Evolutionary conservation across 2,329 filamentous ascomycete genomes (phyloP).

Genomic region (Colletotrichum costaricense): DNA sequence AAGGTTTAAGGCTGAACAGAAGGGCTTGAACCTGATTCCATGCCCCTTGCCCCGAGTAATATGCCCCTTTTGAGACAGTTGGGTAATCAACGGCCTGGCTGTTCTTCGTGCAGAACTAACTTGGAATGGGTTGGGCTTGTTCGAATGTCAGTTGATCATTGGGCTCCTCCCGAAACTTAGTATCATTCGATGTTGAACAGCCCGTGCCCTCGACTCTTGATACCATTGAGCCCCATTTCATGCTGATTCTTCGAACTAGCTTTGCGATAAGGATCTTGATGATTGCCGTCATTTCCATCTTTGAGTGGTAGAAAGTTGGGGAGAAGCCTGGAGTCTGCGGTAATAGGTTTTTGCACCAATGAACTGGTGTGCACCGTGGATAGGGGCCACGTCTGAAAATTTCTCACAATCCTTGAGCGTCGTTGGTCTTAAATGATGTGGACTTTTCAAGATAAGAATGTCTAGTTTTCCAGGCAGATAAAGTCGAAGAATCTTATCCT

Average conservation of each 20-base stretch:
- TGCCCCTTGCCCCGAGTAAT: background rate
- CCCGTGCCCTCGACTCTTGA: background rate
- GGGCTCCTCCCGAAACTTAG: background rate
- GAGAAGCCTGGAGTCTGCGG: background rate
- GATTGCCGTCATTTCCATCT: background rate
- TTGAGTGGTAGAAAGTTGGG: background rate
- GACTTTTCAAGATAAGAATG: no score
- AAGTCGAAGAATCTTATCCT: no score
- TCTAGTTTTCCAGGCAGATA: no score
- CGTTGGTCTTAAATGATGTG: no score
- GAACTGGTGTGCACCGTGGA: no score
- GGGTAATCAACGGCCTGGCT: background rate
- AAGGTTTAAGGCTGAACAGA: background rate
- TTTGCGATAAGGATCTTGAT: background rate
- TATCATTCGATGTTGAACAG: background rate
- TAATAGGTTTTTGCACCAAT: no score
- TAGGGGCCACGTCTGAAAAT: no score
- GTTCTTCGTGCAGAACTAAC: no score
- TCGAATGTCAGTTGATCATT: background rate
- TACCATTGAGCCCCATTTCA: background rate
- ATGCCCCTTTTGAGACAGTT: background rate
- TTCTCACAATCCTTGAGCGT: no score
- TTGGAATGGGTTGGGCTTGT: no score
- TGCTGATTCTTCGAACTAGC: background rate
- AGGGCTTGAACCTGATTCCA: background rate